These are phyloP conservation scores for Penicillium sp. DNA, from an alignment of 2,329 filamentous ascomycete species.

Conservation along the genomic window DNA sequence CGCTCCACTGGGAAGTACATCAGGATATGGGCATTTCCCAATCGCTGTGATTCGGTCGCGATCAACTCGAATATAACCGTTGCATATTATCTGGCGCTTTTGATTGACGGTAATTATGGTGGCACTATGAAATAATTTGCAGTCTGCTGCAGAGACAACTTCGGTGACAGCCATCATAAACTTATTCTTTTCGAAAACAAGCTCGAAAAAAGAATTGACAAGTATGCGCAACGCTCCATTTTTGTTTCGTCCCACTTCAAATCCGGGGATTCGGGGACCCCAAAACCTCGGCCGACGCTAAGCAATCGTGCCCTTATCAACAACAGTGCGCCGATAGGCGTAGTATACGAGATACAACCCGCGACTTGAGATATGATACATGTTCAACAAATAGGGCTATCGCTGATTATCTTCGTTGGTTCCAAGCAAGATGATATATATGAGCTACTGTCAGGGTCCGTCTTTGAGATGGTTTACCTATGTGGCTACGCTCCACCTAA, in stretches of 20 bases:
- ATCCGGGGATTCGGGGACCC: neutral
- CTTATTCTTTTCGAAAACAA: neutral
- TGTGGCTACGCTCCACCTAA: neutral
- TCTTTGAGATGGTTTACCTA: neutral
- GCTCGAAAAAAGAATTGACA: neutral
- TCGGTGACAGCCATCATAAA: neutral
- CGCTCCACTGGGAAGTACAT: conserved; percentile 1
- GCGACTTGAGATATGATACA: conserved; percentile 6
- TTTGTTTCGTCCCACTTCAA: neutral
- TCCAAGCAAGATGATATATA: conserved; percentile 9
- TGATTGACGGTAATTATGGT: conserved; percentile 20
- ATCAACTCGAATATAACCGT: conserved; percentile 16
- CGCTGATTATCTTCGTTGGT: neutral
- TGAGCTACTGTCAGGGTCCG: neutral
- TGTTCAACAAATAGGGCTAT: conserved; percentile 1
- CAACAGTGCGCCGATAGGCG: conserved; percentile 3
- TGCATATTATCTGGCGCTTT: conserved; percentile 12
- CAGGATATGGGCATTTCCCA: conserved; percentile 5
- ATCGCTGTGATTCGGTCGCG: conserved; percentile 7
- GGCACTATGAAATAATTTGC: conserved; percentile 17
- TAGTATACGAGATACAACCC: neutral
- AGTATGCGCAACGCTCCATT: neutral
- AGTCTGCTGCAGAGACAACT: neutral
- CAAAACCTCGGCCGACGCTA: conserved; percentile 15
- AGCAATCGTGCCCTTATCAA: conserved; percentile 15